phyloP scores from a whole-genome alignment of 176 grass and related monocot species.

The Eremochloa ophiuroides region DNA sequence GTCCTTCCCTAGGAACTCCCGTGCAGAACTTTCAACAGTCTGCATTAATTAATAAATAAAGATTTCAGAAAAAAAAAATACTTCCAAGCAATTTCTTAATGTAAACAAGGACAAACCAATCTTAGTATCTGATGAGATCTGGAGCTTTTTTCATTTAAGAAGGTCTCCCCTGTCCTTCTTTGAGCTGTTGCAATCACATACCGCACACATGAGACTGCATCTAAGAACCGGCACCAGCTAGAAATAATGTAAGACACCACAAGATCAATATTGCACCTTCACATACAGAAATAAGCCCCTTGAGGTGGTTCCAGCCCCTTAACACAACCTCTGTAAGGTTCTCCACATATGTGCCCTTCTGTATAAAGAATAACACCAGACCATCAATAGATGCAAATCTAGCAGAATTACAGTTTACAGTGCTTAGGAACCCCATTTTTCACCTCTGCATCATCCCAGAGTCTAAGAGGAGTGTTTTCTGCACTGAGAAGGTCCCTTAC shows the following conservation, averaged over 20 bases:
- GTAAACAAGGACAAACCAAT: constrained; percentile 58
- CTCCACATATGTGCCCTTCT: constrained; percentile 83
- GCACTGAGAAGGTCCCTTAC: constrained; percentile 80
- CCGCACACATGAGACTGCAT: constrained; percentile 25
- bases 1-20: constrained; percentile 74
- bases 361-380: constrained; percentile 28
- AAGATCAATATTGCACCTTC: constrained; percentile 63
- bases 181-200: constrained; percentile 54
- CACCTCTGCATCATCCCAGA: constrained; percentile 93
- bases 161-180: constrained; percentile 81
- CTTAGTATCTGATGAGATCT: constrained; percentile 94
- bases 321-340: constrained; percentile 74
- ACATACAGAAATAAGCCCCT: constrained; percentile 76
- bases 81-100: neutral
- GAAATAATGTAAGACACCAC: constrained; percentile 2
- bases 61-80: neutral
- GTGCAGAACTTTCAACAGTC: constrained; percentile 86
- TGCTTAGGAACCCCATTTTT: neutral
- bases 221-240: neutral
- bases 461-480: constrained; percentile 61
- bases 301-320: constrained; percentile 87
- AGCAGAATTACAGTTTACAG: neutral
- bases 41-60: constrained; percentile 28
- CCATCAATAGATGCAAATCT: constrained; percentile 8
- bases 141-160: constrained; percentile 88